Base-by-base conservation (phyloP, 805 yeast genomes). In the Candida coleopterorum region DNA sequence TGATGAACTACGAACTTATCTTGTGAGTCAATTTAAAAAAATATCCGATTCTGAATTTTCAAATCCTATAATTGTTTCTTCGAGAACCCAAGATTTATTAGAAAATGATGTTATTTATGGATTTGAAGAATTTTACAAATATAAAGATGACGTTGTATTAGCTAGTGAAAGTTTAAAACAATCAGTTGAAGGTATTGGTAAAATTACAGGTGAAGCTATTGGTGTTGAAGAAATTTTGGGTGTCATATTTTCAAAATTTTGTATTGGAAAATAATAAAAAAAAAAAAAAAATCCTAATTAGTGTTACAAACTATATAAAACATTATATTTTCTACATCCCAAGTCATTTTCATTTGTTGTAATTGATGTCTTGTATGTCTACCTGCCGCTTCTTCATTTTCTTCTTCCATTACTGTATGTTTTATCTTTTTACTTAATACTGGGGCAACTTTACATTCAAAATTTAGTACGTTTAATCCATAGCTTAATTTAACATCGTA, bases 151-250 rank as follows among this genome's bases (percentile, higher is more conserved):
- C 46, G 77, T 87, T 2, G 90, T 86, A 0, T 55, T 87, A 25
- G 95, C 95, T 0, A 65, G 85, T 0, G 96, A 90, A 41, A 80
- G 83, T 38, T 64, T 93, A 26, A 72, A 74, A 33, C 72, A 72
- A 34, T 79, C 96, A 1, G 78, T 82, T 14, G 87, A 82, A 10
- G 96, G 96, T 0, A 83, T 93, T 25, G 97, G 97, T 0, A 85
- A 81, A 50, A 84, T 93, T 18, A 89, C 97, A 0, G 98, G 97
- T 1, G 84, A 85, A 26, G 75, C 86, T 0, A 77, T 90, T 10
- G 95, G 95, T 0, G 72, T 89, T 0, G 97, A 93, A 48, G 97
- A 93, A 52, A 79, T 93, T 0, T 64, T 93, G 4, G 96, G 93
- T 1, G 90, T 85, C 1, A 93, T 93, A 0, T 93, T 93, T 53